Conservation (phyloP, 805 yeast genomes). For the Phaffomyces opuntiae region DNA sequence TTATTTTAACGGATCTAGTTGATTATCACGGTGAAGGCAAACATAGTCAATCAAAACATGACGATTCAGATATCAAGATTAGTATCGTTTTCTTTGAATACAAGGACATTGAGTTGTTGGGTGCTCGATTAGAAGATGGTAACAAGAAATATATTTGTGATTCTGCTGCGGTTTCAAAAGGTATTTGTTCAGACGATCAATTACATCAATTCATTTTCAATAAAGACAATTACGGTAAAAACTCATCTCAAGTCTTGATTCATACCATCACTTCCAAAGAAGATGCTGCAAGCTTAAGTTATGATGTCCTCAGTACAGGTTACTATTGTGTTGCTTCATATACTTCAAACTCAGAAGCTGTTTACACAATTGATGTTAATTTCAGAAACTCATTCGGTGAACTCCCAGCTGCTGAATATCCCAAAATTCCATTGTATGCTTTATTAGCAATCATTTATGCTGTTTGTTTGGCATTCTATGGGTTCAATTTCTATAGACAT, state of each 20-base stretch:
- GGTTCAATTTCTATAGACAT: constrained; percentile 78
- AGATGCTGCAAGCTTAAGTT: constrained; percentile 51
- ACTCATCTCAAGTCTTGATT: constrained; percentile 50
- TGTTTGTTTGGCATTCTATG: constrained; percentile 73
- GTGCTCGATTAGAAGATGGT: constrained; percentile 41
- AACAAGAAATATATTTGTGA: constrained; percentile 65
- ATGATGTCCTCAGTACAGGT: constrained; percentile 69
- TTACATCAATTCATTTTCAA: constrained; percentile 58
- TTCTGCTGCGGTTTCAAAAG: constrained; percentile 48
- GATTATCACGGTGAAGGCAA: constrained; percentile 11
- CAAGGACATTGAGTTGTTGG: constrained; percentile 65
- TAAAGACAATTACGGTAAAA: constrained; percentile 32
- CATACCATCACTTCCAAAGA: constrained; percentile 51
- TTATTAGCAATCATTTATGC: constrained; percentile 77
- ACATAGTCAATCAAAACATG: constrained; percentile 17
- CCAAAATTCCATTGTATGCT: constrained; percentile 86
- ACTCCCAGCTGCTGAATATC: constrained; percentile 83
- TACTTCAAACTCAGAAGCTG: constrained; percentile 27
- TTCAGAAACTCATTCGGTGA: constrained; percentile 92
- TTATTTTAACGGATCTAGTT: constrained; percentile 41
- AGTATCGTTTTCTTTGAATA: constrained; percentile 79
- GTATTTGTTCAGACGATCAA: constrained; percentile 47
- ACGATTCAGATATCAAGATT: constrained; percentile 35
- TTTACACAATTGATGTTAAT: constrained; percentile 60
- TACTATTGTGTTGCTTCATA: constrained; percentile 85